These are phyloP conservation scores for Penicillium odoratum DNA, from an alignment of 495 filamentous ascomycete genomes.

Conservation along the genomic window DNA sequence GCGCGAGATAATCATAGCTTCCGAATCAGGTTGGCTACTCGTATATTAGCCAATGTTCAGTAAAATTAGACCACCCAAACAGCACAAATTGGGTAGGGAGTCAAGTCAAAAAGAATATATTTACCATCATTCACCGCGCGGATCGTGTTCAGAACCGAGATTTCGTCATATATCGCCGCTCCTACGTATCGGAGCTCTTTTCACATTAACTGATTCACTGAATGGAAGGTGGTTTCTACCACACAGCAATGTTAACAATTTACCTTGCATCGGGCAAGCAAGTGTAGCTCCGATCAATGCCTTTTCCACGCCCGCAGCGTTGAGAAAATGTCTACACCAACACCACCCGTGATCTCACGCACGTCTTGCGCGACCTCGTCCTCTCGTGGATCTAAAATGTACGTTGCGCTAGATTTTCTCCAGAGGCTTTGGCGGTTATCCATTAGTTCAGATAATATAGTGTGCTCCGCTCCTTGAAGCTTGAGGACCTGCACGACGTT, in stretches of 20 bases:
- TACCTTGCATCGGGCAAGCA: conserved; percentile 51
- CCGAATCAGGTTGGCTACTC: conserved; percentile 48
- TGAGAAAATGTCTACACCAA: conserved; percentile 57
- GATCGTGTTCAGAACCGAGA: conserved; percentile 56
- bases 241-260: conserved; percentile 60
- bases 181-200: conserved; percentile 46
- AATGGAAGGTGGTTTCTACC: conserved; percentile 53
- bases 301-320: conserved; percentile 56
- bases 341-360: conserved; percentile 44
- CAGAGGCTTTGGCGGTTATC: conserved; percentile 49
- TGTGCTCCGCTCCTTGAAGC: conserved; percentile 47
- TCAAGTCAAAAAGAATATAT: conserved; percentile 5
- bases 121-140: conserved; percentile 50
- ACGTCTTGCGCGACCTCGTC: conserved; percentile 50
- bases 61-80: neutral
- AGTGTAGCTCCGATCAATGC: conserved; percentile 51
- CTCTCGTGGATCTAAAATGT: conserved; percentile 55
- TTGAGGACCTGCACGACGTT: conserved; percentile 53
- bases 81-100: neutral
- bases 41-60: neutral
- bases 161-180: conserved; percentile 53
- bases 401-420: conserved; percentile 52
- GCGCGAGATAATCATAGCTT: conserved; percentile 58
- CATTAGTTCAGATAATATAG: conserved; percentile 55
- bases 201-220: conserved; percentile 49